Evolutionary conservation across 1,284 basidiomycete species (phyloP).

Genomic region (Naganishia cerealis): DNA sequence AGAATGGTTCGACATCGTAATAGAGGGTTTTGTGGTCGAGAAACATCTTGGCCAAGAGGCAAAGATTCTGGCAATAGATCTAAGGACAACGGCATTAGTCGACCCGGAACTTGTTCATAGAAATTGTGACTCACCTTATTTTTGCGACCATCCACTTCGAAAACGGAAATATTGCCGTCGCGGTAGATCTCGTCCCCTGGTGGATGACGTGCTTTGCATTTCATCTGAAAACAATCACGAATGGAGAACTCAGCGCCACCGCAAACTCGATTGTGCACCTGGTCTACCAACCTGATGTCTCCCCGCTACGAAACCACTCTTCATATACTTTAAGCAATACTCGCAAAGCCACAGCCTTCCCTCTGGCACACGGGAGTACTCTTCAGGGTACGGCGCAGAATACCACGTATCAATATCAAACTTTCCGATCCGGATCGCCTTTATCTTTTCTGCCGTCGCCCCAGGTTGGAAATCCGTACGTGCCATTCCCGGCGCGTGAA

Average conservation of each 20-base stretch:
- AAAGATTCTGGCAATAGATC: slow-evolving; percentile 99
- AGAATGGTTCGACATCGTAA: slow-evolving; percentile 98
- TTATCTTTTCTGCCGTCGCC: slow-evolving; percentile 59
- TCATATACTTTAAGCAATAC: slow-evolving; percentile 98
- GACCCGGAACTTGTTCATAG: slow-evolving; percentile 20
- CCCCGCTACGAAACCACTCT: slow-evolving; percentile 81
- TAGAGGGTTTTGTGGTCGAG: slow-evolving; percentile 99
- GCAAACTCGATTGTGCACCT: too few species aligned
- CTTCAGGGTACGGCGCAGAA: slow-evolving; percentile 97
- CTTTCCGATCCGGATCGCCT: slow-evolving; percentile 85
- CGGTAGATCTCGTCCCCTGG: slow-evolving; percentile 98
- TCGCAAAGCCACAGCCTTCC: slow-evolving; percentile 96
- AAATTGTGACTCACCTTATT: slow-evolving; percentile 68
- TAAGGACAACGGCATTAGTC: slow-evolving; percentile 44
- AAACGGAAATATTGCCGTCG: slow-evolving; percentile 83
- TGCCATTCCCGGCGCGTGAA: slow-evolving; percentile 12
- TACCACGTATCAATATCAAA: slow-evolving; percentile 98
- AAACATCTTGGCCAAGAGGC: slow-evolving; percentile 98
- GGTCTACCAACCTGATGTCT: slow-evolving; percentile 72
- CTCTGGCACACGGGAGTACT: slow-evolving; percentile 89
- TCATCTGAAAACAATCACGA: slow-evolving; percentile 61
- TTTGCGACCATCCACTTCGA: slow-evolving; percentile 96
- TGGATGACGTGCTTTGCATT: slow-evolving; percentile 91
- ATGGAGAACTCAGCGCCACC: slow-evolving; percentile 27
- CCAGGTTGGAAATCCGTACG: slow-evolving; percentile 16